Evolutionary conservation across 768 basidiomycete genomes (phyloP).

Genomic region (Termitomyces sp.): DNA sequence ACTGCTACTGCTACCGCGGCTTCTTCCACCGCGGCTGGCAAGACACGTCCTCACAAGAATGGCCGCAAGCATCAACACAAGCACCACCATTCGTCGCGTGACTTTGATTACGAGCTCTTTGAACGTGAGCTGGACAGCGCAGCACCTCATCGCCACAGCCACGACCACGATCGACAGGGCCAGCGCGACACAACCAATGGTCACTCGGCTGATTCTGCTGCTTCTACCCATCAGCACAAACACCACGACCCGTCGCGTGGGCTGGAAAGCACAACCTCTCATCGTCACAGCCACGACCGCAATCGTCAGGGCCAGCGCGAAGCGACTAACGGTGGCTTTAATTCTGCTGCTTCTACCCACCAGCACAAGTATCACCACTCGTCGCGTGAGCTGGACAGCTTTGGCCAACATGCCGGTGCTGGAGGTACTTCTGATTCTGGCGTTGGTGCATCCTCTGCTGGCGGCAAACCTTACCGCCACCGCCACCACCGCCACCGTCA

Average conservation of each 20-base stretch:
- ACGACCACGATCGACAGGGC: neutral
- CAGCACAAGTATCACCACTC: neutral
- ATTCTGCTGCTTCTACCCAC: neutral
- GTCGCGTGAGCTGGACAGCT: neutral
- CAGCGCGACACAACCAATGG: too few relatives aligned
- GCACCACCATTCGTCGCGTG: neutral
- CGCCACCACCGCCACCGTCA: neutral
- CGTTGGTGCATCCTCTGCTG: too few relatives aligned
- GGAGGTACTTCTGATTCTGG: neutral
- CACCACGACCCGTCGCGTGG: neutral
- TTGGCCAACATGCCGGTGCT: neutral
- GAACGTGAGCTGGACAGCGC: neutral
- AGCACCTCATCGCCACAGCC: neutral
- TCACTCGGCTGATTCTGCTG: too few relatives aligned
- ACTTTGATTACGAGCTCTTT: slow-evolving; percentile 1
- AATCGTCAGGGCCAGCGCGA: neutral
- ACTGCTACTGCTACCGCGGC: neutral
- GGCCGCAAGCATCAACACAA: neutral
- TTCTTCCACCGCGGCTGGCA: neutral
- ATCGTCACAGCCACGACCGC: neutral
- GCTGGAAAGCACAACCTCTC: neutral
- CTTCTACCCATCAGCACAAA: too few relatives aligned
- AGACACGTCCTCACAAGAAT: neutral
- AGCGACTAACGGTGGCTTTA: too few relatives aligned
- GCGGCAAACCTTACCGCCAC: neutral